Percentiles rank a stretch among this genome's conserved stretches.
These are phyloP conservation scores for Botrytis deweyae DNA, from an alignment of 2,329 filamentous ascomycete genomes.

Conservation along the genomic window DNA sequence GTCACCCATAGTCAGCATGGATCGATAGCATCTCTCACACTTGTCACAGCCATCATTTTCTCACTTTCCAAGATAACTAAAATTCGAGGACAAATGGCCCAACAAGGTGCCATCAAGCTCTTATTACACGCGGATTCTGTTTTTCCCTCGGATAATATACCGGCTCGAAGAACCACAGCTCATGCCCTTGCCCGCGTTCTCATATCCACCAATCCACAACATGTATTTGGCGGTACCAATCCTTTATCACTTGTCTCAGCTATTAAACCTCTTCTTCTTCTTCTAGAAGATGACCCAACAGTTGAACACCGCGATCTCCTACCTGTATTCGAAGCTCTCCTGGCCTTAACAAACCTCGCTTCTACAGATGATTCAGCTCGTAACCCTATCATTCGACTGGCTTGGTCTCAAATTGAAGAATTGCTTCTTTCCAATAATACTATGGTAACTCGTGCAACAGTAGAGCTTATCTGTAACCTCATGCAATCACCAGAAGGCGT, in stretches of 20 bases:
- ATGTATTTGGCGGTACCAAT: slow-evolving; percentile 79
- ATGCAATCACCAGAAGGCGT: slow-evolving; percentile 68
- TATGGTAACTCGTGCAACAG: slow-evolving; percentile 76
- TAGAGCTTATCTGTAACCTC: slow-evolving; percentile 90
- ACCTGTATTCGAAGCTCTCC: slow-evolving; percentile 83
- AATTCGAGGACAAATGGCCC: slow-evolving; percentile 76
- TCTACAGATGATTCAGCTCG: slow-evolving; percentile 67
- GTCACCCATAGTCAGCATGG: slow-evolving; percentile 72
- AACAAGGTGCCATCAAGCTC: slow-evolving; percentile 89
- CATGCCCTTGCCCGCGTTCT: slow-evolving; percentile 83
- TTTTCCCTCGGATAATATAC: slow-evolving; percentile 54
- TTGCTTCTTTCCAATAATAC: slow-evolving; percentile 74
- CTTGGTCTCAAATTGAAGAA: slow-evolving; percentile 79
- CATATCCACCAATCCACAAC: slow-evolving; percentile 79
- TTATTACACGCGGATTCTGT: slow-evolving; percentile 68
- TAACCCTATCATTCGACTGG: slow-evolving; percentile 67
- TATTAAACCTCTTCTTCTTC: slow-evolving; percentile 75
- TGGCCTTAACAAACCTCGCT: slow-evolving; percentile 92
- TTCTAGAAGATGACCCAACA: slow-evolving; percentile 65
- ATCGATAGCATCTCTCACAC: slow-evolving; percentile 66
- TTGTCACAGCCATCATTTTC: slow-evolving; percentile 75
- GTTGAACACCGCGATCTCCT: slow-evolving; percentile 72
- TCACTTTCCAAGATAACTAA: slow-evolving; percentile 73
- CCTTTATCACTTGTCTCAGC: slow-evolving; percentile 73
- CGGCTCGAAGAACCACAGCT: slow-evolving; percentile 59